Conservation (phyloP, 371 early-diverging fungal genomes). For the Actinomortierella ambigua region DNA sequence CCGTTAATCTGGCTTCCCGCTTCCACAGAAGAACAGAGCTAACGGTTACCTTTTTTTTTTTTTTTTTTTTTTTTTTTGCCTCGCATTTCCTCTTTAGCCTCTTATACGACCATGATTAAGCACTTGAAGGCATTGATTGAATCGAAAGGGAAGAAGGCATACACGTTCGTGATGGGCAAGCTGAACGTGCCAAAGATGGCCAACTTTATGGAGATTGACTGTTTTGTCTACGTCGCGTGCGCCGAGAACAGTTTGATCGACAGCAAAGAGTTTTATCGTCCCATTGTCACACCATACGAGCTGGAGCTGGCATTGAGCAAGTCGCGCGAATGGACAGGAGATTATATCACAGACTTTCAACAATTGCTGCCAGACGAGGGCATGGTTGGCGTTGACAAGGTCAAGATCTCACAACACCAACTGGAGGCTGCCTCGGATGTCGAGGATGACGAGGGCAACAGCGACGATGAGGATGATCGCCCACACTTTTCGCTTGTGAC, state of each 20-base stretch:
- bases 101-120: slow-evolving; percentile 82
- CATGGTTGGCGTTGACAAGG: slow-evolving; percentile 37
- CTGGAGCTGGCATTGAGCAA: slow-evolving; percentile 78
- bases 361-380: slow-evolving; percentile 57
- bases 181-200: slow-evolving; percentile 95
- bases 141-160: slow-evolving; percentile 81
- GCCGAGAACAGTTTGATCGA: slow-evolving; percentile 94
- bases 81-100: too few relatives aligned
- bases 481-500: slow-evolving; percentile 93
- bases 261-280: slow-evolving; percentile 88
- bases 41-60: not conserved
- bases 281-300: slow-evolving; percentile 94
- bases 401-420: slow-evolving; percentile 42
- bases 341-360: slow-evolving; percentile 76
- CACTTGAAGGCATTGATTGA: slow-evolving; percentile 77
- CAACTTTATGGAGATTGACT: slow-evolving; percentile 93
- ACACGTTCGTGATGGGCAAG: slow-evolving; percentile 94
- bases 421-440: slow-evolving; percentile 38
- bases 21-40: not conserved
- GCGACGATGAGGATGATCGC: slow-evolving; percentile 65
- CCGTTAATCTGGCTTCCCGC: not conserved
- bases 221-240: slow-evolving; percentile 91
- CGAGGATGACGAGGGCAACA: slow-evolving; percentile 17
- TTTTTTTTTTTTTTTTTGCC: not conserved
- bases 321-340: slow-evolving; percentile 78